A percentile compares a stretch with the other conserved stretches of the same genome.
Conservation (phyloP, 2,329 filamentous ascomycete species). For the Colletotrichum sp. region DNA sequence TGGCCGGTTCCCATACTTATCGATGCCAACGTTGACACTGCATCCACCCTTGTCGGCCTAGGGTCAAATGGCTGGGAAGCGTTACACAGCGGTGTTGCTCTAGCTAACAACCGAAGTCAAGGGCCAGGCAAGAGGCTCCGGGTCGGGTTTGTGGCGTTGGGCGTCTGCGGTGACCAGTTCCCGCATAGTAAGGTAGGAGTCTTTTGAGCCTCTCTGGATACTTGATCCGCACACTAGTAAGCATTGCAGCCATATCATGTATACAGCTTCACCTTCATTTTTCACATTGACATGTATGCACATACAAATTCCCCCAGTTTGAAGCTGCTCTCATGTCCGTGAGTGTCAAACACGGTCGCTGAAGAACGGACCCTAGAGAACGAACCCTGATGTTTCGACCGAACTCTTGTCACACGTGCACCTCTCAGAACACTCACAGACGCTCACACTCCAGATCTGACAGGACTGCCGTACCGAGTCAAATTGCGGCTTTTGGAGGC, state of each 20-base stretch:
- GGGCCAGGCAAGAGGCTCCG: neutral
- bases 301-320: neutral
- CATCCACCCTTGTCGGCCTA: neutral
- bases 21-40: neutral
- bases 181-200: neutral
- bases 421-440: neutral
- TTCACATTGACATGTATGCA: neutral
- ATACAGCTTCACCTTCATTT: neutral
- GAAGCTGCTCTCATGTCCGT: neutral
- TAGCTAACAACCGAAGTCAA: neutral
- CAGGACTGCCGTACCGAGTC: neutral
- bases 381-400: neutral
- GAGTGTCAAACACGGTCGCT: neutral
- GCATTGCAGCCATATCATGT: neutral
- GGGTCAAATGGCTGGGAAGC: neutral
- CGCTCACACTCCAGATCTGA: neutral
- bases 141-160: neutral
- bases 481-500: neutral
- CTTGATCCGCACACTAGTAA: neutral
- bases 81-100: neutral
- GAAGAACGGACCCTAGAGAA: neutral
- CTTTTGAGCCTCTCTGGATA: neutral
- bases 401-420: neutral
- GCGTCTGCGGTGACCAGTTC: neutral
- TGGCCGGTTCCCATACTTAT: neutral